Percentiles rank a stretch among this genome's conserved stretches.
phyloP scores from a whole-genome alignment of 345 rosid species.

The Crucihimalaya himalaica region DNA sequence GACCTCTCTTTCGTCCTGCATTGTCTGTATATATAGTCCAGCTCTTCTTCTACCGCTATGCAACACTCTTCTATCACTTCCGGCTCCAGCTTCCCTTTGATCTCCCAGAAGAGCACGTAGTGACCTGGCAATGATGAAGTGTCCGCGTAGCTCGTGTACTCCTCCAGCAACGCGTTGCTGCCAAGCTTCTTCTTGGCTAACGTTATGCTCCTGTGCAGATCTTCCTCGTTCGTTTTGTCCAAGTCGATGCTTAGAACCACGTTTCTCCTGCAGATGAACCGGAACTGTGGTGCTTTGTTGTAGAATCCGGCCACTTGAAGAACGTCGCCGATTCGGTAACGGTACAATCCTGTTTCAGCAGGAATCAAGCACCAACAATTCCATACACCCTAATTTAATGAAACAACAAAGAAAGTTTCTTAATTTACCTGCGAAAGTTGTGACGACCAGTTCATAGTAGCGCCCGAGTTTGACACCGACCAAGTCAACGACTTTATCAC shows the following conservation, averaged over 20 bases:
- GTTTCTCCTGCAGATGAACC: slow-evolving; percentile 77
- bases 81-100: slow-evolving; percentile 44
- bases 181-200: slow-evolving; percentile 57
- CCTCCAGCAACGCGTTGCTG: slow-evolving; percentile 64
- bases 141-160: slow-evolving; percentile 86
- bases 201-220: slow-evolving; percentile 74
- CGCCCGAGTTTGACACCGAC: slow-evolving; percentile 69
- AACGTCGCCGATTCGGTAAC: slow-evolving; percentile 89
- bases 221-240: slow-evolving; percentile 94
- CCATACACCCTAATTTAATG: neutral
- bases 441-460: slow-evolving; percentile 81
- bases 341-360: slow-evolving; percentile 53
- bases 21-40: slow-evolving; percentile 79
- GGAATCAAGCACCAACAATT: neutral
- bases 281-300: slow-evolving; percentile 81
- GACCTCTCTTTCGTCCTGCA: slow-evolving; percentile 85
- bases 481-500: slow-evolving; percentile 55
- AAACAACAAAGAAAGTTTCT: neutral
- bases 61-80: slow-evolving; percentile 74
- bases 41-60: slow-evolving; percentile 64
- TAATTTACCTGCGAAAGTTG: slow-evolving; percentile 71
- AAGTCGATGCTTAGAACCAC: slow-evolving; percentile 82
- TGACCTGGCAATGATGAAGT: slow-evolving; percentile 80
- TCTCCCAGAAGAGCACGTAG: slow-evolving; percentile 88
- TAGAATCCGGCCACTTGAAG: slow-evolving; percentile 80